Evolutionary conservation across 345 rosid species (phyloP), one percentile per base, ranked within the genome.

Genomic region (Moricandia arvensis): DNA sequence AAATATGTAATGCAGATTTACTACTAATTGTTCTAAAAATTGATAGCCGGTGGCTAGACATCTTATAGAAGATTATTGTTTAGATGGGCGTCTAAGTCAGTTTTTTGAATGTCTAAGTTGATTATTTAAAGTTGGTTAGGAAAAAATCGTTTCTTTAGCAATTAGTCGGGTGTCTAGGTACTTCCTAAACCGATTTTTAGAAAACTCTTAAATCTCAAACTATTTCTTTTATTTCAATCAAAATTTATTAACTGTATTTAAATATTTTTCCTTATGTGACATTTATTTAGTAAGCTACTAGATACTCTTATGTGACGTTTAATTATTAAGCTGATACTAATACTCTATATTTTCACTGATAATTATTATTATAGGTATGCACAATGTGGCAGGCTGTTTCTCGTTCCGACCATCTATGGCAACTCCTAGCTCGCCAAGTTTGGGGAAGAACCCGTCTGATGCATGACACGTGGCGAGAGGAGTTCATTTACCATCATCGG

Each of bases 301-400:
- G 6, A n/a, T 5, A 4, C 4, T 38, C 3, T 2, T 29, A 29
- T 29, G 31, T 29, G 31, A 29, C 54, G 15, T 47, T 55, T 34
- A 33, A 33, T 31, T 61, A 16, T 55, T 6, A 58, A 58, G 17
- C 17, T 58, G 30, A 12, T 27, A 11, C 13, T 9, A 13, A 58
- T 16, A 8, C 26, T 11, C 7, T 35, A 29, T 5, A 8, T 31
- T 18, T 62, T 63, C 47, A 63, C 31, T 63, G 41, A 30, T 8
- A 12, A 16, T 15, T 59, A 16, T 16, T 13, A 24, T 65, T 26
- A 26, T 27, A 65, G 71, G 71, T 66, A 0, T 92, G 97, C 60
- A 81, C 96, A 69, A 95, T 95, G 81, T 95, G 99, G 99, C 95
- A 82, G 6, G 89, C 93, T 0, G 85, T 92, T 1, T 92, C 93